A percentile compares a stretch with the other conserved stretches of the same genome.
These are phyloP conservation scores for Xylaria sp. DNA, from an alignment of 2,329 filamentous ascomycete genomes.

Conservation along the genomic window DNA sequence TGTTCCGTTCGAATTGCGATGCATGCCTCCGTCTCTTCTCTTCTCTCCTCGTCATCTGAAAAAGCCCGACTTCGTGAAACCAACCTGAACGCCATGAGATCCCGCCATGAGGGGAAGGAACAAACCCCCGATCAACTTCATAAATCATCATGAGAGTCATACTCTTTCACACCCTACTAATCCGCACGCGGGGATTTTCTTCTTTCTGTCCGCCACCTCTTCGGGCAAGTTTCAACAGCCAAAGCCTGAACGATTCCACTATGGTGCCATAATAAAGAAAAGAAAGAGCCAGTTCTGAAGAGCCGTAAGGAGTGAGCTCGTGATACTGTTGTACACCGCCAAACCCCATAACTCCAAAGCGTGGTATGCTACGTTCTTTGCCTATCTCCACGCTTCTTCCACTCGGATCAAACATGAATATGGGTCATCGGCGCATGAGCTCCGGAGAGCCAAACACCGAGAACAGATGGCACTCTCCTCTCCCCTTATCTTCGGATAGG, in stretches of 20 bases:
- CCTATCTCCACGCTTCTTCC: constrained; percentile 9
- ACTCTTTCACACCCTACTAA: constrained; percentile 21
- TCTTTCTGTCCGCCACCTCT: neutral
- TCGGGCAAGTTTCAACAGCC: neutral
- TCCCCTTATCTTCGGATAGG: constrained; percentile 69
- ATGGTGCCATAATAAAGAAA: constrained; percentile 11
- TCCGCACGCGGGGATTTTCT: neutral
- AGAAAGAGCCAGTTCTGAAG: neutral
- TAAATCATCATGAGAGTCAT: constrained; percentile 39
- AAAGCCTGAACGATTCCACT: neutral
- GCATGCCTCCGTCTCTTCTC: neutral
- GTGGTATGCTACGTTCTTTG: neutral
- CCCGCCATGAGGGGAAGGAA: constrained; percentile 11
- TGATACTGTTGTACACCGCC: constrained; percentile 24
- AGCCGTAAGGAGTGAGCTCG: constrained; percentile 14
- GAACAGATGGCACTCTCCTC: constrained; percentile 8
- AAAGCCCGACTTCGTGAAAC: constrained; percentile 19
- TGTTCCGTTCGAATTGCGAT: constrained; percentile 1
- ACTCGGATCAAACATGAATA: constrained; percentile 9
- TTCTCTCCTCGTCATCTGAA: neutral
- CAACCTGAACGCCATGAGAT: constrained; percentile 33
- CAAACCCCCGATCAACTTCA: constrained; percentile 26
- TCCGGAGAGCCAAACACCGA: neutral
- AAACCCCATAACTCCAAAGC: constrained; percentile 16
- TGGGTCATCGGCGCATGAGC: neutral